These are phyloP conservation scores for Lepiota brunneoincarnata DNA, from an alignment of 768 basidiomycete genomes.

Conservation along the genomic window DNA sequence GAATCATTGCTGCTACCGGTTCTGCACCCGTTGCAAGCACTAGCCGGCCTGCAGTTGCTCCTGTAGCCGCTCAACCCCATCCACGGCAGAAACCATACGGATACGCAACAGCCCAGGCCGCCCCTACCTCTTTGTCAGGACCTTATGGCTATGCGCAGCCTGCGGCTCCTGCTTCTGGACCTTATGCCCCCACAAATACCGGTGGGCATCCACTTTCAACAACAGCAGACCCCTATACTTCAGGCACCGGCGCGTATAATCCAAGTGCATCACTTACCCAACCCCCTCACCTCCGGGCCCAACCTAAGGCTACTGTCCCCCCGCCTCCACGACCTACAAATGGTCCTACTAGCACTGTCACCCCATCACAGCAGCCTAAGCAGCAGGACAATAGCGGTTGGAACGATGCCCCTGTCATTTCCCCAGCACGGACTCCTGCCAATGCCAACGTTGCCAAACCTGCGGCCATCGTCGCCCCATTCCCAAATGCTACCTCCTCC, in stretches of 20 bases:
- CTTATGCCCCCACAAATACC: slow-evolving; percentile 11
- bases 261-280: slow-evolving; percentile 7
- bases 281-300: slow-evolving; percentile 34
- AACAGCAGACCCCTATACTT: slow-evolving; percentile 17
- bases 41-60: slow-evolving; percentile 17
- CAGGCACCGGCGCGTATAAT: background rate
- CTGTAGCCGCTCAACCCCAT: slow-evolving; percentile 14
- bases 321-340: slow-evolving; percentile 42
- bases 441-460: slow-evolving; percentile 46
- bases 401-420: slow-evolving; percentile 80
- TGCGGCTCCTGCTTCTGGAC: slow-evolving; percentile 15
- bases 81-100: slow-evolving; percentile 4
- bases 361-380: slow-evolving; percentile 46
- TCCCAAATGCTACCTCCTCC: slow-evolving; percentile 64
- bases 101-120: background rate
- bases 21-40: slow-evolving; percentile 21
- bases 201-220: slow-evolving; percentile 17
- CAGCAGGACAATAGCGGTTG: slow-evolving; percentile 80
- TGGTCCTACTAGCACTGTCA: slow-evolving; percentile 19
- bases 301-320: slow-evolving; percentile 36
- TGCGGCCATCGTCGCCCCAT: slow-evolving; percentile 80
- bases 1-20: slow-evolving; percentile 33
- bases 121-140: background rate
- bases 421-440: slow-evolving; percentile 50
- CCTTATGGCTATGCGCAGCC: slow-evolving; percentile 22